Evolutionary conservation across 2,329 filamentous ascomycete genomes (phyloP).

Genomic region (Decorospora gaudefroyi): DNA sequence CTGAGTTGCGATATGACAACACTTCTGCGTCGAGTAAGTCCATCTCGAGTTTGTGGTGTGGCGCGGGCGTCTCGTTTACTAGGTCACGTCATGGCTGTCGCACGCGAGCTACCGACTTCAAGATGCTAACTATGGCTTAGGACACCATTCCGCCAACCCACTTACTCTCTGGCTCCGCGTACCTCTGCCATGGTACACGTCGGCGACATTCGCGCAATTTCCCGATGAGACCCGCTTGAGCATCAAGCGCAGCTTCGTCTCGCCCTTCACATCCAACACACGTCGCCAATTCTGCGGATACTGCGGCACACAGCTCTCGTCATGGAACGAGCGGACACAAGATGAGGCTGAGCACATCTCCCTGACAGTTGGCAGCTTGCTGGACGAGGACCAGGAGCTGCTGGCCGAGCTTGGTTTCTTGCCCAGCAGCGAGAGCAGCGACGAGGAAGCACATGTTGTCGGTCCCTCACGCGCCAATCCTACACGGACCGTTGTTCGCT

Average conservation of each 20-base stretch:
- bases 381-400: conserved; percentile 69
- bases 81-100: conserved; percentile 1
- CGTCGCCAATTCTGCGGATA: conserved; percentile 87
- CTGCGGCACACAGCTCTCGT: conserved; percentile 83
- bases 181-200: conserved; percentile 79
- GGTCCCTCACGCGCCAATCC: conserved; percentile 17
- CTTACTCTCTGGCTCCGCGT: conserved; percentile 82
- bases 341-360: conserved; percentile 78
- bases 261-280: conserved; percentile 54
- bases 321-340: conserved; percentile 75
- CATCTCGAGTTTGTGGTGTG: neutral
- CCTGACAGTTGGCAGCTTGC: conserved; percentile 77
- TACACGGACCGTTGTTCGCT: conserved; percentile 21
- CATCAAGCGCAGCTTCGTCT: conserved; percentile 54
- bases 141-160: conserved; percentile 69
- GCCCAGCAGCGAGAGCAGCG: conserved; percentile 49
- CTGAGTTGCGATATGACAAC: conserved; percentile 67
- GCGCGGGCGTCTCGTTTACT: neutral
- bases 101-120: conserved; percentile 2
- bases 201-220: conserved; percentile 73
- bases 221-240: conserved; percentile 67
- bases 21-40: conserved; percentile 71
- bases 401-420: conserved; percentile 78
- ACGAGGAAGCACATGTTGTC: conserved; percentile 31
- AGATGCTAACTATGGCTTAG: conserved; percentile 49